These are phyloP conservation scores for Fusarium redolens DNA, from an alignment of 2,329 filamentous ascomycete species.

Conservation along the genomic window DNA sequence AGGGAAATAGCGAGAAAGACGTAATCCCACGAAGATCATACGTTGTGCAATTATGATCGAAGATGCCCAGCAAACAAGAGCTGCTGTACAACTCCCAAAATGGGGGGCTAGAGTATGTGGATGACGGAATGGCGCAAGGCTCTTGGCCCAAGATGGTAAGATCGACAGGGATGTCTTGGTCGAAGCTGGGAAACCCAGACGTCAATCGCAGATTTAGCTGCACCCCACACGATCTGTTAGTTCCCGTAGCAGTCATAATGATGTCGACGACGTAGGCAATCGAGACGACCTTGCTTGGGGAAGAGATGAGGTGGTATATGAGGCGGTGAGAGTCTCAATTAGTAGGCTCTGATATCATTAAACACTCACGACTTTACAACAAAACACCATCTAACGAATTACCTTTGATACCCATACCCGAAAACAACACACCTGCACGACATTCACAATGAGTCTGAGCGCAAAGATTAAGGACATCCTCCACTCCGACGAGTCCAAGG, in stretches of 20 bases:
- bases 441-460: constrained; percentile 16
- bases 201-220: constrained; percentile 18
- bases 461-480: constrained; percentile 32
- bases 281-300: constrained; percentile 7
- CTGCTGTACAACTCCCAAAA: not conserved
- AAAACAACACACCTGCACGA: not conserved
- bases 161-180: constrained; percentile 8
- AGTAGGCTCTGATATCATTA: not conserved
- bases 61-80: not conserved
- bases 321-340: not conserved
- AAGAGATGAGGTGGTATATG: constrained; percentile 11
- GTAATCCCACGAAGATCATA: constrained; percentile 13
- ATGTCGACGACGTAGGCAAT: constrained; percentile 26
- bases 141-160: constrained; percentile 24
- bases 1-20: constrained; percentile 4
- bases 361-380: not conserved
- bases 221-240: constrained; percentile 27
- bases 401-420: not conserved
- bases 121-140: constrained; percentile 28
- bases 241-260: constrained; percentile 26
- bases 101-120: not conserved
- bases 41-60: not conserved
- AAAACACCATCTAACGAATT: not conserved
- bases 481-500: constrained; percentile 9
- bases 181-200: constrained; percentile 8